Evolutionary conservation across 805 yeast species (phyloP).

Genomic region (Hermanozyma aechmeae): DNA sequence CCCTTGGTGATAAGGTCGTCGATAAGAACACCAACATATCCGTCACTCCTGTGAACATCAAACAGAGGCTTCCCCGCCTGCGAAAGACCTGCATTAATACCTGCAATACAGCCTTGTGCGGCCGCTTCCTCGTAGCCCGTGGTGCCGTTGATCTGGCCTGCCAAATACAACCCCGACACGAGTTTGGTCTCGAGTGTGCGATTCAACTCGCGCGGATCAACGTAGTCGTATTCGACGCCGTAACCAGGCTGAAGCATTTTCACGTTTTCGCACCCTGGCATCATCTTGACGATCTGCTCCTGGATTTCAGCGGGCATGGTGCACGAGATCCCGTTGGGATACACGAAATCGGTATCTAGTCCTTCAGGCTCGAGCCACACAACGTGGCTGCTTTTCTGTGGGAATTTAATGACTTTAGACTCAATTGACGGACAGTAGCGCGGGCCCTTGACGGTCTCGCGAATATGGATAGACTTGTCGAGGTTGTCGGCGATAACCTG

Average conservation of each 20-base stretch:
- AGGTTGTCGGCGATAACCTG: conserved; percentile 59
- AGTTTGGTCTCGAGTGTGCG: conserved; percentile 74
- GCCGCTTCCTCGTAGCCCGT: conserved; percentile 99
- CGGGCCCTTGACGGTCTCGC: conserved; percentile 94
- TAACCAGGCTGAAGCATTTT: conserved; percentile 92
- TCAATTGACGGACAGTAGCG: conserved; percentile 96
- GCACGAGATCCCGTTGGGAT: conserved; percentile 93
- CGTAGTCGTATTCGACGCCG: conserved; percentile 97
- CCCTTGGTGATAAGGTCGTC: conserved; percentile 95
- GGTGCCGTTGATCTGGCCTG: conserved; percentile 98
- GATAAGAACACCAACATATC: conserved; percentile 83
- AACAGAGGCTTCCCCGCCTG: conserved; percentile 33
- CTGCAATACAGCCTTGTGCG: conserved; percentile 92
- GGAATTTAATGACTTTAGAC: conserved; percentile 73
- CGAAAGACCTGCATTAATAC: conserved; percentile 82
- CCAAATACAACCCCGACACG: conserved; percentile 71
- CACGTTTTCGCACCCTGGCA: conserved; percentile 84
- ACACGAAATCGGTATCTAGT: conserved; percentile 71
- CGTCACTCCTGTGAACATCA: conserved; percentile 64
- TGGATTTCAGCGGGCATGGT: conserved; percentile 96
- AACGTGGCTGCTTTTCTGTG: conserved; percentile 66
- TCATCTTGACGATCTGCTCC: conserved; percentile 57
- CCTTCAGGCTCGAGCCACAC: conserved; percentile 99
- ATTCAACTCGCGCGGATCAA: conserved; percentile 83
- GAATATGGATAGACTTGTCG: conserved; percentile 78